Conservation (phyloP, 176 grass and related monocot genomes). For the Tuctoria greenei region DNA sequence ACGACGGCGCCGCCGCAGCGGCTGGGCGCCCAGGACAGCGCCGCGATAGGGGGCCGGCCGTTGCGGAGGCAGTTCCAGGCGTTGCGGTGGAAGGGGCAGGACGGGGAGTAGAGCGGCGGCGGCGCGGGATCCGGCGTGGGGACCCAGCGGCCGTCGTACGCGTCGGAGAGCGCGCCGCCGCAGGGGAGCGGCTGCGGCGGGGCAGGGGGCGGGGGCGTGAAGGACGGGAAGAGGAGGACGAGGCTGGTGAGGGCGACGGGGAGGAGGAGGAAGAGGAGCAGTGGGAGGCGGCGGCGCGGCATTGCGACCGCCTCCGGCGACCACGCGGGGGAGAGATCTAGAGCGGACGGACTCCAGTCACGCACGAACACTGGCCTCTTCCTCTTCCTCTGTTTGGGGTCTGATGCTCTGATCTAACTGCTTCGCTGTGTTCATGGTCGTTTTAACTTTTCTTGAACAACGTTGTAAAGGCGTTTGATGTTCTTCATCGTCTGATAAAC, state of each 20-base stretch:
- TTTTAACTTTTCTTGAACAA: no score
- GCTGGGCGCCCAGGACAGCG: conserved; percentile 71
- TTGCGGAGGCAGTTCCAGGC: conserved; percentile 94
- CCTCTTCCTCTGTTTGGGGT: background rate
- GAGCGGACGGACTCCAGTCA: background rate
- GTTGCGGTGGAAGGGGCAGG: conserved; percentile 90
- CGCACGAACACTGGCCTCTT: background rate
- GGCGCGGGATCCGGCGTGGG: conserved; percentile 20
- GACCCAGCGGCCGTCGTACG: conserved; percentile 60
- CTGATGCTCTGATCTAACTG: no score
- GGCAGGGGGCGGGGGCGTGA: background rate
- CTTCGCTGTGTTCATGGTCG: no score
- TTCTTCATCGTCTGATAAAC: no score
- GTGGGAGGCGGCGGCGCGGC: conserved; percentile 35
- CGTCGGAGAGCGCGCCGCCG: conserved; percentile 59
- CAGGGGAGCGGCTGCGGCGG: conserved; percentile 43
- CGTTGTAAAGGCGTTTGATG: no score
- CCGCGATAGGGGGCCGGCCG: conserved; percentile 32
- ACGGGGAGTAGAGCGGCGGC: conserved; percentile 49
- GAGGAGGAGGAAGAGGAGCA: conserved; percentile 36
- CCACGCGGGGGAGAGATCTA: background rate
- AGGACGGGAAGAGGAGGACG: conserved; percentile 26
- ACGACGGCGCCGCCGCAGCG: conserved; percentile 65
- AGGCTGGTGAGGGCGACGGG: conserved; percentile 31
- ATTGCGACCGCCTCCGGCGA: conserved; percentile 38